Conservation (phyloP, 495 filamentous ascomycete species). For the Penicillium odoratum region DNA sequence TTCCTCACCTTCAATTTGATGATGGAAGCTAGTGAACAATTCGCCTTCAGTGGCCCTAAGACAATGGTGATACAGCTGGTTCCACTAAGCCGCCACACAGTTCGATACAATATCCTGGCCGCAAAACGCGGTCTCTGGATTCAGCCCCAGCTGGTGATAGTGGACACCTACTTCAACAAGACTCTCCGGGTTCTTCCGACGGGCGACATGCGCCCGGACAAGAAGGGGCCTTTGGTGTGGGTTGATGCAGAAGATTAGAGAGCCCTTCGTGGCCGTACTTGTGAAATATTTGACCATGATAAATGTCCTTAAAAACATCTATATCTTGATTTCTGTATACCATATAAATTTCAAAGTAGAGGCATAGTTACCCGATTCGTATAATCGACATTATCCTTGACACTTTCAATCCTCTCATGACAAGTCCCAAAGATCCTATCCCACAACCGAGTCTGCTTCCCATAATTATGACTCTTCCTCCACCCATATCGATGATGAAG, state of each 20-base stretch:
- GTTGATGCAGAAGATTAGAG: conserved; percentile 49
- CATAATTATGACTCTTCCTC: conserved; percentile 34
- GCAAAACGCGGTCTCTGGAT: conserved; percentile 67
- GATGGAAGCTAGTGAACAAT: conserved; percentile 91
- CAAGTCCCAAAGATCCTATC: conserved; percentile 32
- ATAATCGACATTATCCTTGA: conserved; percentile 29
- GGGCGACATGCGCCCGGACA: conserved; percentile 72
- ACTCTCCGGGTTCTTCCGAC: conserved; percentile 68
- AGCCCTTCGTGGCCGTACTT: not conserved
- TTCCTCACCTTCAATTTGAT: conserved; percentile 86
- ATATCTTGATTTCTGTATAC: not conserved
- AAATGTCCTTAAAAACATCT: conserved; percentile 1
- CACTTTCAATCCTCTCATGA: conserved; percentile 28
- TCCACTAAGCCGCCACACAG: conserved; percentile 68
- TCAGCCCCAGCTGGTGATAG: conserved; percentile 67
- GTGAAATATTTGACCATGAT: conserved; percentile 5
- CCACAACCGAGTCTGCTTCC: conserved; percentile 33
- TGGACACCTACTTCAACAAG: conserved; percentile 91
- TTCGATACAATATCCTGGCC: conserved; percentile 68
- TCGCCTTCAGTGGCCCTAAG: conserved; percentile 92
- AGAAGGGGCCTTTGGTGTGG: conserved; percentile 73
- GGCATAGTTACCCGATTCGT: conserved; percentile 27
- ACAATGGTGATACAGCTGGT: conserved; percentile 71
- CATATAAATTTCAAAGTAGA: conserved; percentile 16
- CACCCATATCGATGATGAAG: conserved; percentile 34